Conservation (phyloP, 257 asterid species). For the Verbena officinalis region DNA sequence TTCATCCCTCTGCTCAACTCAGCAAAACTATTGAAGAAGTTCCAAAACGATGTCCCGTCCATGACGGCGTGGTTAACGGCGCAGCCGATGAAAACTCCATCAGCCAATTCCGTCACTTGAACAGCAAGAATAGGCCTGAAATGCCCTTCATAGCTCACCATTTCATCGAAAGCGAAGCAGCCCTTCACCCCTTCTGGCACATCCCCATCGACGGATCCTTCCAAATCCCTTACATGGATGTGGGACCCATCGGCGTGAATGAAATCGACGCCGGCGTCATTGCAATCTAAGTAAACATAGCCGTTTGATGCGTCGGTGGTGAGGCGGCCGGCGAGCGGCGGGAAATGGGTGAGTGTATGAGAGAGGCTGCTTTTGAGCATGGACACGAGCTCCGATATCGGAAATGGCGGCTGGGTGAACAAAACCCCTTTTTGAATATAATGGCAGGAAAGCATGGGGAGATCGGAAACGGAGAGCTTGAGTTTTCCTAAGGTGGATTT, state of each 20-base stretch:
- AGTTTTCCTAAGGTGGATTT: constrained; percentile 36
- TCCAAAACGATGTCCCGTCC: constrained; percentile 58
- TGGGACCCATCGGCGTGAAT: constrained; percentile 40
- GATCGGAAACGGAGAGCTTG: constrained; percentile 59
- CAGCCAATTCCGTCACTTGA: constrained; percentile 53
- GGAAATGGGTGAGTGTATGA: constrained; percentile 43
- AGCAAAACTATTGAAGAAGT: constrained; percentile 51
- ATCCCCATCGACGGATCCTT: constrained; percentile 24
- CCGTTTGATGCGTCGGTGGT: constrained; percentile 38
- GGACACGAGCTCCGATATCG: constrained; percentile 33
- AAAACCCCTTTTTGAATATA: constrained; percentile 58
- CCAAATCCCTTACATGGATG: constrained; percentile 38
- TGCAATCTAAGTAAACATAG: constrained; percentile 44
- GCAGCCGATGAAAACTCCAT: constrained; percentile 59
- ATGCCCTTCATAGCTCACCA: constrained; percentile 50
- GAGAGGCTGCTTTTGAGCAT: constrained; percentile 37
- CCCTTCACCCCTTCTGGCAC: constrained; percentile 38
- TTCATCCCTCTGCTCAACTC: constrained; percentile 43
- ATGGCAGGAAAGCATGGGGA: constrained; percentile 63
- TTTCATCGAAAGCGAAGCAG: constrained; percentile 40
- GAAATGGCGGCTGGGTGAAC: constrained; percentile 32
- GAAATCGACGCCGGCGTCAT: constrained; percentile 50
- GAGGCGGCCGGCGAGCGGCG: constrained; percentile 57
- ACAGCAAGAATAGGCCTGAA: constrained; percentile 47
- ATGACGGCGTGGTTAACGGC: constrained; percentile 52